Conservation (phyloP, 306 rosid species). For the Echinosophora koreensis region DNA sequence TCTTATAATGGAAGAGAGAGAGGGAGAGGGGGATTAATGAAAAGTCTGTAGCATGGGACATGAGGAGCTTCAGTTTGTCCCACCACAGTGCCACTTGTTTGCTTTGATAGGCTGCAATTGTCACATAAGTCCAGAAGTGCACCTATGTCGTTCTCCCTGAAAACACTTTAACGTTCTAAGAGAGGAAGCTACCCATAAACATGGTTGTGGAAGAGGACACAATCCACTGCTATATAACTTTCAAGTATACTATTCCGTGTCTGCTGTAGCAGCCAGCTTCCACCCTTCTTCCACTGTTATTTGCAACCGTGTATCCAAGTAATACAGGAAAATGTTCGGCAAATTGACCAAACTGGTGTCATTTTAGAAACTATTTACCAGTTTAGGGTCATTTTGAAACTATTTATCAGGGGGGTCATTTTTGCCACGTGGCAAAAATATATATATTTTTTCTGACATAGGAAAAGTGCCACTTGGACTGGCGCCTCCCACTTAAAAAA, state of each 20-base stretch:
- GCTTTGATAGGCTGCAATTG: slow-evolving; percentile 1
- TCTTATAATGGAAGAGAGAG: slow-evolving; percentile 44
- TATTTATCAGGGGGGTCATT: too few relatives aligned
- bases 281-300: neutral
- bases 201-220: neutral
- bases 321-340: neutral
- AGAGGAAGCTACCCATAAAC: slow-evolving; percentile 9
- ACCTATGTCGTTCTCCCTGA: neutral
- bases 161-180: slow-evolving; percentile 5
- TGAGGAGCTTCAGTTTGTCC: slow-evolving; percentile 24
- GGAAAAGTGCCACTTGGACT: too few relatives aligned
- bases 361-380: too few relatives aligned
- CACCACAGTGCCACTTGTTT: neutral
- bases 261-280: neutral
- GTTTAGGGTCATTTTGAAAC: too few relatives aligned
- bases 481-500: too few relatives aligned
- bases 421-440: too few relatives aligned
- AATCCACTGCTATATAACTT: neutral
- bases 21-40: neutral
- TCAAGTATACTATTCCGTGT: neutral
- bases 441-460: too few relatives aligned
- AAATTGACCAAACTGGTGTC: too few relatives aligned
- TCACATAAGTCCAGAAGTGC: slow-evolving; percentile 4
- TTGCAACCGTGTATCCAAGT: neutral
- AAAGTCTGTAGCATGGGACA: neutral